Conservation (phyloP, 305 asterid genomes). For the Ajuga reptans region DNA sequence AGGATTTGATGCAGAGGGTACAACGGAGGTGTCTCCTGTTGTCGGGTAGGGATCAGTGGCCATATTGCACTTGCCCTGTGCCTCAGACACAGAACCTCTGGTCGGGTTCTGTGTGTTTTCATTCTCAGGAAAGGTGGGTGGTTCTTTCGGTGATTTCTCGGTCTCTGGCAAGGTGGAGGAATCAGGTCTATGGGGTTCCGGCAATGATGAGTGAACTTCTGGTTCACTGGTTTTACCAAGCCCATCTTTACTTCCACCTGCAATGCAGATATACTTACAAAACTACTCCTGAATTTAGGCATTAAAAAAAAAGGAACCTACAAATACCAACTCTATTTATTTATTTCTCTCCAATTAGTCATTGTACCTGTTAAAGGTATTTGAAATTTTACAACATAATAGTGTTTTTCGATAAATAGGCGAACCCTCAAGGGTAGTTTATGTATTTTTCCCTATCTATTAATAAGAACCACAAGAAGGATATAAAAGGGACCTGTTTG, state of each 20-base stretch:
- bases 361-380: too few relatives aligned
- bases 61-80: conserved; percentile 12
- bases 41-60: conserved; percentile 19
- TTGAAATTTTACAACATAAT: background rate
- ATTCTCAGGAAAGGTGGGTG: conserved; percentile 19
- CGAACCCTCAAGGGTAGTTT: background rate
- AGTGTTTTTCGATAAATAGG: background rate
- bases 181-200: conserved; percentile 35
- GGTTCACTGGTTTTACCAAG: conserved; percentile 36
- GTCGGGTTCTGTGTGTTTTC: conserved; percentile 8
- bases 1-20: conserved; percentile 24
- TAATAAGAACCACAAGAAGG: conserved; percentile 9
- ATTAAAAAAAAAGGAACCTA: too few relatives aligned
- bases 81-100: conserved; percentile 23
- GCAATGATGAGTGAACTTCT: conserved; percentile 42
- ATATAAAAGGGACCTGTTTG: conserved; percentile 42
- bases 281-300: background rate
- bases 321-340: too few relatives aligned
- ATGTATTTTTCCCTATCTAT: background rate
- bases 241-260: conserved; percentile 64
- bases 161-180: conserved; percentile 31
- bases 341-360: too few relatives aligned
- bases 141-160: conserved; percentile 23
- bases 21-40: conserved; percentile 12
- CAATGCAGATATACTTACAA: background rate